phyloP scores from a whole-genome alignment of 805 yeast species.

The Candida alai region DNA sequence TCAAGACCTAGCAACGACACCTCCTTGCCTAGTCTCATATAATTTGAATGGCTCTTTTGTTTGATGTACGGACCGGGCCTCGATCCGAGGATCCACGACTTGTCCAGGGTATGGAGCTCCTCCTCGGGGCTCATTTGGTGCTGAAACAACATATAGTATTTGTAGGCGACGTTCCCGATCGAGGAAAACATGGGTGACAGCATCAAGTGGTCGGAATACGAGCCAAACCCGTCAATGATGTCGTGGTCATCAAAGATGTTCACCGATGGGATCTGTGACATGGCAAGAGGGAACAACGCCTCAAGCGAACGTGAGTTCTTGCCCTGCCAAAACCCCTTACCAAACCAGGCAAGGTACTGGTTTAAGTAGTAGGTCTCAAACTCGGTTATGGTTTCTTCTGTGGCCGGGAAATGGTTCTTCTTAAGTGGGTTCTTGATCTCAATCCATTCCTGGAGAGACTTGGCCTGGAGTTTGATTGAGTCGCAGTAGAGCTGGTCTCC shows the following conservation, averaged over 20 bases:
- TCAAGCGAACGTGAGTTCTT: slow-evolving; percentile 62
- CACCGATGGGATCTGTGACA: slow-evolving; percentile 79
- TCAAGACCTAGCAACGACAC: slow-evolving; percentile 78
- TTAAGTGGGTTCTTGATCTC: slow-evolving; percentile 46
- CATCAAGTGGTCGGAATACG: slow-evolving; percentile 79
- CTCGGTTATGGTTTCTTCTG: slow-evolving; percentile 48
- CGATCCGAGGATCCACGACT: slow-evolving; percentile 60
- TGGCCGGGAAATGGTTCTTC: slow-evolving; percentile 37
- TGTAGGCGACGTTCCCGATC: slow-evolving; percentile 76
- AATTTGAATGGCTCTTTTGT: slow-evolving; percentile 63
- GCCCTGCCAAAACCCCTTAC: slow-evolving; percentile 83
- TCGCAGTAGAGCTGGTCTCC: slow-evolving; percentile 96
- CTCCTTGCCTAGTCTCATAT: slow-evolving; percentile 69
- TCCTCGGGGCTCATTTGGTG: slow-evolving; percentile 62
- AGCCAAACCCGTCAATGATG: slow-evolving; percentile 94
- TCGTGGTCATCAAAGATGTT: slow-evolving; percentile 95
- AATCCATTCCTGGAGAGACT: slow-evolving; percentile 60
- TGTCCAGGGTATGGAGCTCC: slow-evolving; percentile 37
- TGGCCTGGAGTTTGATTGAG: slow-evolving; percentile 59
- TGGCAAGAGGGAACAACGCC: slow-evolving; percentile 63
- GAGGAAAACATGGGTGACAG: slow-evolving; percentile 58
- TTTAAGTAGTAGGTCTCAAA: slow-evolving; percentile 64
- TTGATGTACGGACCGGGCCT: slow-evolving; percentile 65
- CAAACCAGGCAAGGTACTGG: slow-evolving; percentile 85
- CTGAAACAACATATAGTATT: slow-evolving; percentile 87